A percentile compares a stretch with the other conserved stretches of the same genome.
Evolutionary conservation across 345 rosid species (phyloP).

Genomic region (Arabidopsis suecica): DNA sequence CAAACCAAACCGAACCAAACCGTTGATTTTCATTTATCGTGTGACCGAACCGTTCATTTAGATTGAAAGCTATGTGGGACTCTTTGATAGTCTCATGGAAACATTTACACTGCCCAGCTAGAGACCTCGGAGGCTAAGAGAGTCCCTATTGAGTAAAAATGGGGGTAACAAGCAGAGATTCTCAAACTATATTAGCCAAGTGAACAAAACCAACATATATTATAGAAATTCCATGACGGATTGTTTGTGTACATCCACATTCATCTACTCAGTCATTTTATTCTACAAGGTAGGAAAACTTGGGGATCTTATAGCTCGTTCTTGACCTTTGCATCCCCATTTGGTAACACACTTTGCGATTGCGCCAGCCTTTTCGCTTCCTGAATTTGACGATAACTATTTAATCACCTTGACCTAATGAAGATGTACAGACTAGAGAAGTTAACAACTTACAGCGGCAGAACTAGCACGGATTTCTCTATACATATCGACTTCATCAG

Average conservation of each 20-base stretch:
- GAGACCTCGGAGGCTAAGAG: conserved; percentile 10
- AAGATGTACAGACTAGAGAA: neutral
- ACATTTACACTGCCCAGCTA: neutral
- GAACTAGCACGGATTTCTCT: conserved; percentile 87
- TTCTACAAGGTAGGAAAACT: conserved; percentile 5
- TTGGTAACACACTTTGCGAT: conserved; percentile 72
- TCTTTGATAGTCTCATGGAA: neutral
- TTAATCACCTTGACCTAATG: neutral
- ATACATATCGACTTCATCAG: conserved; percentile 85
- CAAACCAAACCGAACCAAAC: neutral
- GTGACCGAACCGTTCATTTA: neutral
- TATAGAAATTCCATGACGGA: conserved; percentile 4
- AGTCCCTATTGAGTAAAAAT: conserved; percentile 2
- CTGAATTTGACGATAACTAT: conserved; percentile 48
- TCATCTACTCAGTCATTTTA: conserved; percentile 16
- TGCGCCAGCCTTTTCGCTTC: conserved; percentile 80
- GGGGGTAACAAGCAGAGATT: conserved; percentile 12
- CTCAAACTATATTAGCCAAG: conserved; percentile 12
- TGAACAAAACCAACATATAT: neutral
- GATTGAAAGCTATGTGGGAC: neutral
- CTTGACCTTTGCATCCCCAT: conserved; percentile 87
- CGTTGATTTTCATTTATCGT: neutral
- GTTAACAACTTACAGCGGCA: conserved; percentile 76
- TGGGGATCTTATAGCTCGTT: conserved; percentile 53
- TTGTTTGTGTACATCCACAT: conserved; percentile 13